Conservation (phyloP, 306 rosid genomes). For the Cucurbita argyrosperma region DNA sequence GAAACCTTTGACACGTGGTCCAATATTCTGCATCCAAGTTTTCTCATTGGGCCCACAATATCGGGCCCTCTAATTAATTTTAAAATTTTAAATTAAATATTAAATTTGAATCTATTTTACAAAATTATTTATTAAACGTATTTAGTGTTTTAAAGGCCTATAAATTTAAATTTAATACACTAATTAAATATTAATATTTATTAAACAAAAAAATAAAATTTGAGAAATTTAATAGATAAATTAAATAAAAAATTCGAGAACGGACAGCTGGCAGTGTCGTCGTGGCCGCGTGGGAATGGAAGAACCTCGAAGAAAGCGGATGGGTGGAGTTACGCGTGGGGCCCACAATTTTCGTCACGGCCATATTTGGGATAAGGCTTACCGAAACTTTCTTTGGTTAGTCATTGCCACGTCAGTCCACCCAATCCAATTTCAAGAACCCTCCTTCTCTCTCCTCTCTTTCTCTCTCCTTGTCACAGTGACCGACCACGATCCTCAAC, state of each 20-base stretch:
- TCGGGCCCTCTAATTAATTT: background rate
- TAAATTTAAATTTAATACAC: too few relatives aligned
- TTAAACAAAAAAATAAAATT: too few relatives aligned
- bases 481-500: background rate
- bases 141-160: too few relatives aligned
- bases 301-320: background rate
- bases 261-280: background rate
- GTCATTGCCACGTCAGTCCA: constrained; percentile 2
- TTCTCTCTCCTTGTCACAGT: background rate
- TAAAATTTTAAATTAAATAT: too few relatives aligned
- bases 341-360: background rate
- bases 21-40: background rate
- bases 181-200: too few relatives aligned
- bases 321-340: background rate
- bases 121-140: too few relatives aligned
- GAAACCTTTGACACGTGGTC: background rate
- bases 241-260: too few relatives aligned
- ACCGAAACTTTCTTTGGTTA: background rate
- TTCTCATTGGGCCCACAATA: too few relatives aligned
- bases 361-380: background rate
- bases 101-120: too few relatives aligned
- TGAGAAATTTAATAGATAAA: too few relatives aligned
- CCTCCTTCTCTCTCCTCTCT: background rate
- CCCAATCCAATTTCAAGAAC: background rate
- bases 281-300: background rate